Evolutionary conservation across 257 asterid species (phyloP).

Genomic region (Solanum commersonii): DNA sequence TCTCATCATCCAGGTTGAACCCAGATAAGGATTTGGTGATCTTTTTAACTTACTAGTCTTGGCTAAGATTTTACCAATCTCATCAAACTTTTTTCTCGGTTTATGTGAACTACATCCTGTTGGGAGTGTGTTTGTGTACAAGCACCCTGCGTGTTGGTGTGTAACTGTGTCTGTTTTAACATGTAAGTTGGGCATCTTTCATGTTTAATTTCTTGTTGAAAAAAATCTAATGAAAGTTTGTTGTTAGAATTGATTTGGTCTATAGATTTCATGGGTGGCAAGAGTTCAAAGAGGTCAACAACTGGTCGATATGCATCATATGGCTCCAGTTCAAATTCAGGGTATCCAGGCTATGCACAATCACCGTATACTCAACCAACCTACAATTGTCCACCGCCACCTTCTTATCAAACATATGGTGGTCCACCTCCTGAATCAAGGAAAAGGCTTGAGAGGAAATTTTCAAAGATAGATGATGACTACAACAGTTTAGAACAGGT

Average conservation of each 20-base stretch:
- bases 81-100: not conserved
- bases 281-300: constrained; percentile 56
- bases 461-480: constrained; percentile 75
- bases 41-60: not conserved
- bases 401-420: constrained; percentile 36
- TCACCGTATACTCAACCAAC: constrained; percentile 47
- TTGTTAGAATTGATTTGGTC: not conserved
- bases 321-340: constrained; percentile 52
- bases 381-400: constrained; percentile 35
- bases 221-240: not conserved
- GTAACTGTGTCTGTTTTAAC: not conserved
- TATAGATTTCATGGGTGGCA: constrained; percentile 56
- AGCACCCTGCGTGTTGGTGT: not conserved
- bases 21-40: not conserved
- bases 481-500: constrained; percentile 79
- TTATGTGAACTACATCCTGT: not conserved
- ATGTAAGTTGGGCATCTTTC: not conserved
- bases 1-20: not conserved
- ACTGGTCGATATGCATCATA: constrained; percentile 65
- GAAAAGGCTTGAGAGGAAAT: constrained; percentile 68
- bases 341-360: constrained; percentile 37
- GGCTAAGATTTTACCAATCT: not conserved
- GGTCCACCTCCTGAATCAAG: constrained; percentile 48
- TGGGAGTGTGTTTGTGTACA: not conserved
- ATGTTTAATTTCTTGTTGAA: not conserved